phyloP scores from a whole-genome alignment of 1,284 basidiomycete species.

The Ceratorhiza oryzae-sativae region DNA sequence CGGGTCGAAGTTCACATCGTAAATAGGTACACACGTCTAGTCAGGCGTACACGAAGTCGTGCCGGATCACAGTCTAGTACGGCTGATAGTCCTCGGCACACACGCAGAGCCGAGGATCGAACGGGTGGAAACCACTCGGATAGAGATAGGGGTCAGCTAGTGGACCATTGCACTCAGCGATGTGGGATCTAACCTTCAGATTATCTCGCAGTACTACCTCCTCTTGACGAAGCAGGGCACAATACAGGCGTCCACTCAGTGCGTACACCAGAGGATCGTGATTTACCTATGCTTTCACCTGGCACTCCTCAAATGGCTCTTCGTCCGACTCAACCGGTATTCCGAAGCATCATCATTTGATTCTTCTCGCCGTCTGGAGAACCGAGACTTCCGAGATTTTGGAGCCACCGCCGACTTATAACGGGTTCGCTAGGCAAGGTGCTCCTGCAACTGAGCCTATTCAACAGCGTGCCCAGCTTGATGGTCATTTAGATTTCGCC shows the following conservation, averaged over 20 bases:
- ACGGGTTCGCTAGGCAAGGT: neutral
- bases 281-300: too few species aligned
- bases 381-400: neutral
- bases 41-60: neutral
- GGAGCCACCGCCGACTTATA: slow-evolving; percentile 15
- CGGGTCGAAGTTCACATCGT: neutral
- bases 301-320: neutral
- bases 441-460: slow-evolving; percentile 19
- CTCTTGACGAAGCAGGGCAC: too few species aligned
- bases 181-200: too few species aligned
- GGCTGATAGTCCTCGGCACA: neutral
- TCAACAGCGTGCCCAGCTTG: slow-evolving; percentile 15
- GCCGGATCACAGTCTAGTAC: neutral
- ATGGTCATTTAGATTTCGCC: neutral
- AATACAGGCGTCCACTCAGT: too few species aligned
- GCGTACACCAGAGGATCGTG: too few species aligned
- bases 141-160: neutral
- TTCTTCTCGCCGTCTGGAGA: neutral
- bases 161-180: too few species aligned
- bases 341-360: neutral
- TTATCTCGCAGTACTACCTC: too few species aligned
- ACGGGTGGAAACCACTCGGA: too few species aligned
- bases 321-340: neutral
- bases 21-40: slow-evolving; percentile 4
- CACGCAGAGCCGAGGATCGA: neutral